These are phyloP conservation scores for Sextonia rubra DNA, from an alignment of 164 flowering plant genomes.

Conservation along the genomic window DNA sequence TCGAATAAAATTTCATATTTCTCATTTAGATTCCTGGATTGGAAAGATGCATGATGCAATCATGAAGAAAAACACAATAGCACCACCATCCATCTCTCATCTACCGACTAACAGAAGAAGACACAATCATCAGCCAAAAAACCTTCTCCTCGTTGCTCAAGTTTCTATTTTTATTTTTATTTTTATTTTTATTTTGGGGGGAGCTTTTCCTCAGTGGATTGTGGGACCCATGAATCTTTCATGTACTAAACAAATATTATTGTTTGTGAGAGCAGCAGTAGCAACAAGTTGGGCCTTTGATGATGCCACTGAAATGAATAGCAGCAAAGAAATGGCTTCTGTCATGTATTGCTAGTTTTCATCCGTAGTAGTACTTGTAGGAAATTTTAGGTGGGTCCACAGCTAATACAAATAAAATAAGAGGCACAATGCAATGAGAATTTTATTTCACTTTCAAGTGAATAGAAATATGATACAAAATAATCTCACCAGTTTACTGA, in stretches of 20 bases:
- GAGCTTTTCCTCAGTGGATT: slow-evolving; percentile 25
- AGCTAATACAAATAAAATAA: no score
- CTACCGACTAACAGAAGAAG: background rate
- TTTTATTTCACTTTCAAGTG: no score
- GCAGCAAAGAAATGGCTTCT: slow-evolving; percentile 3
- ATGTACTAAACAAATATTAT: slow-evolving; percentile 3
- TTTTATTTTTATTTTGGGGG: no score
- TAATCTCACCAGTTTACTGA: no score
- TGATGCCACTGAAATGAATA: slow-evolving; percentile 12
- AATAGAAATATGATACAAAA: no score
- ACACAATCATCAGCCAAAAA: slow-evolving; percentile 1
- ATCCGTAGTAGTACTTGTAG: background rate
- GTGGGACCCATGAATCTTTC: slow-evolving; percentile 18
- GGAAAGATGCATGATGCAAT: slow-evolving; percentile 20
- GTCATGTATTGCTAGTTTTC: background rate
- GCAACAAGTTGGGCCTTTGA: slow-evolving; percentile 5
- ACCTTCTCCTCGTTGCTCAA: slow-evolving; percentile 14
- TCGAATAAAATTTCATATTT: slow-evolving; percentile 14
- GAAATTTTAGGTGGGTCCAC: no score
- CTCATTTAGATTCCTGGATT: slow-evolving; percentile 16
- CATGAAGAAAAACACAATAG: slow-evolving; percentile 11
- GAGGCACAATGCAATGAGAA: no score
- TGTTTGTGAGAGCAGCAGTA: slow-evolving; percentile 14
- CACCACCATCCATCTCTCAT: slow-evolving; percentile 6
- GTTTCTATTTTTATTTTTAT: no score